Conservation (phyloP, 1,139 yeast genomes). For the Scheffersomyces cryptocercus region DNA sequence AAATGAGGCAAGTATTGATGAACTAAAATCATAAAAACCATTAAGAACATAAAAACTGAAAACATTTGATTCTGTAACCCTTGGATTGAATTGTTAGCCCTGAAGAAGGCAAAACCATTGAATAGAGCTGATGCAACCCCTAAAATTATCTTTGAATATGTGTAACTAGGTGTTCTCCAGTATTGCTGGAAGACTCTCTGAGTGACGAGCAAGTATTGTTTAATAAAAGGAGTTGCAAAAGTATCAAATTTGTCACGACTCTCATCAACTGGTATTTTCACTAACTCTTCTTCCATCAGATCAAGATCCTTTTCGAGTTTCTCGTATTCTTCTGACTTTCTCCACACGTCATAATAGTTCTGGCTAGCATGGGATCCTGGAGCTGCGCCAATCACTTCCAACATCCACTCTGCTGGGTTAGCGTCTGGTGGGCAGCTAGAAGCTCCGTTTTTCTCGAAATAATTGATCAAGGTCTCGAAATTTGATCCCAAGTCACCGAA, state of each 20-base stretch:
- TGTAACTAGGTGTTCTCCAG: conserved; percentile 46
- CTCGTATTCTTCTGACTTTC: conserved; percentile 27
- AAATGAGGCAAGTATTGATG: conserved; percentile 74
- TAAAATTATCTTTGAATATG: conserved; percentile 41
- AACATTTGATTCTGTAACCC: conserved; percentile 56
- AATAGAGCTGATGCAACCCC: conserved; percentile 41
- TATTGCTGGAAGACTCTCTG: conserved; percentile 33
- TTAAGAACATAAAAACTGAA: conserved; percentile 66
- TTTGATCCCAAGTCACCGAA: conserved; percentile 75
- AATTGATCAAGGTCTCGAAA: conserved; percentile 44
- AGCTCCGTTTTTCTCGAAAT: conserved; percentile 59
- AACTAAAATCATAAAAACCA: conserved; percentile 60
- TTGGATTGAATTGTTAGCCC: conserved; percentile 29
- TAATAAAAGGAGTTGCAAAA: conserved; percentile 29
- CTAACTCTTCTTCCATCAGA: conserved; percentile 28
- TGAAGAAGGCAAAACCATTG: conserved; percentile 48
- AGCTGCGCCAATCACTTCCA: conserved; percentile 48
- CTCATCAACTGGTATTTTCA: conserved; percentile 24
- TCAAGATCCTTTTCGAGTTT: conserved; percentile 24
- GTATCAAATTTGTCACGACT: conserved; percentile 21
- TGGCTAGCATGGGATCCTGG: conserved; percentile 37
- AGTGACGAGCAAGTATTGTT: conserved; percentile 26
- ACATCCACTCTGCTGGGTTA: conserved; percentile 60
- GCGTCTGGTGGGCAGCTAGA: conserved; percentile 44
- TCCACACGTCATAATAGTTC: conserved; percentile 37